A percentile compares a stretch with the other conserved stretches of the same genome.
Evolutionary conservation across 2,329 filamentous ascomycete species (phyloP).

Genomic region (Colletotrichum sp.): DNA sequence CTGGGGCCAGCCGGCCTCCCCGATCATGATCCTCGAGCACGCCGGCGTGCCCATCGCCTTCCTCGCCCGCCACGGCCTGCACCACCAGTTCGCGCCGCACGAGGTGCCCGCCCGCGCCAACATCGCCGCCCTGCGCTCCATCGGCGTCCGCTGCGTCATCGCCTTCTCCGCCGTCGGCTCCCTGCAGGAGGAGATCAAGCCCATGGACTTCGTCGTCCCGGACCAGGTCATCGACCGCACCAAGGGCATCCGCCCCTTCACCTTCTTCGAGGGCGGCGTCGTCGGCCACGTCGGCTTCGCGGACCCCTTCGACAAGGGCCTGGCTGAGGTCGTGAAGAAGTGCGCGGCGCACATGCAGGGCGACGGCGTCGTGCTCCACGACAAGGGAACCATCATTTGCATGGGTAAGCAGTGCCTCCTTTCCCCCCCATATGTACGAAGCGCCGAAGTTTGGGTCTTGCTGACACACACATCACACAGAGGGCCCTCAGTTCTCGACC

Average conservation of each 20-base stretch:
- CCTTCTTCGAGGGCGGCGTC: conserved; percentile 91
- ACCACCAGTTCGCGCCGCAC: conserved; percentile 91
- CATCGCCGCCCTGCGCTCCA: conserved; percentile 91
- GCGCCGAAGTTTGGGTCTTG: not conserved
- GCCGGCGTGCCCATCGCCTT: conserved; percentile 85
- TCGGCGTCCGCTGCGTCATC: conserved; percentile 90
- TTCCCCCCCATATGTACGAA: not conserved
- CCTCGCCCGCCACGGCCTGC: conserved; percentile 86
- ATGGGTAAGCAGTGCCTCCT: conserved; percentile 68
- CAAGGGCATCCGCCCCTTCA: conserved; percentile 92
- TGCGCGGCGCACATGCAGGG: conserved; percentile 81
- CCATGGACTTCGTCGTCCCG: conserved; percentile 94
- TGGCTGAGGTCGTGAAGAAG: conserved; percentile 77
- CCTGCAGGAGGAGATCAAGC: conserved; percentile 89
- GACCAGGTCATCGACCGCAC: conserved; percentile 98
- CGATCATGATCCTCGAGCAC: conserved; percentile 89
- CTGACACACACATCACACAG: conserved; percentile 44
- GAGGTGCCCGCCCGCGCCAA: conserved; percentile 96
- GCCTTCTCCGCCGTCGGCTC: conserved; percentile 96
- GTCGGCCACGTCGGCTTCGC: conserved; percentile 96
- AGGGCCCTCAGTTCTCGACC: conserved; percentile 98
- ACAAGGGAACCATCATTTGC: conserved; percentile 84
- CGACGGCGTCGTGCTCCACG: conserved; percentile 84
- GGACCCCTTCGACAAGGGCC: conserved; percentile 85
- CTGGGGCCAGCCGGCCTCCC: conserved; percentile 80